These are phyloP conservation scores for Nakazawaea pomicola DNA, from an alignment of 805 yeast species.

Conservation along the genomic window DNA sequence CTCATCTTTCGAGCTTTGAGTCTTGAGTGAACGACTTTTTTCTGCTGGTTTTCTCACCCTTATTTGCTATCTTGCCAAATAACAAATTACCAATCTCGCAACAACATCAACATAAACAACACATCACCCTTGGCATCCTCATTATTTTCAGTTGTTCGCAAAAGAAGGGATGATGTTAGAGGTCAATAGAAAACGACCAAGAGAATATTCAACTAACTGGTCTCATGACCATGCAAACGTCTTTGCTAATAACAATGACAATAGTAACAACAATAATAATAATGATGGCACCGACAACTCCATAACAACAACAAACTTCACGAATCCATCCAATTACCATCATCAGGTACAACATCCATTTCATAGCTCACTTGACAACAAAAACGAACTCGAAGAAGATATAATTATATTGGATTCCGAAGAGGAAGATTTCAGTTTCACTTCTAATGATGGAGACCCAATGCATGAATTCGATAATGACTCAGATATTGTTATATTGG, in stretches of 20 bases:
- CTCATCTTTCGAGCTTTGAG: too few species aligned
- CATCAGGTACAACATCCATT: conserved; percentile 9
- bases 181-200: conserved; percentile 33
- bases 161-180: conserved; percentile 27
- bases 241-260: conserved; percentile 18
- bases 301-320: background rate
- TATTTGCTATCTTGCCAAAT: too few species aligned
- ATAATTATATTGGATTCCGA: conserved; percentile 37
- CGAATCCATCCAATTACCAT: conserved; percentile 1
- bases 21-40: too few species aligned
- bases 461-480: conserved; percentile 11
- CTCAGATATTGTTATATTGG: conserved; percentile 14
- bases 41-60: too few species aligned
- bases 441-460: conserved; percentile 5
- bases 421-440: conserved; percentile 25
- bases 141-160: too few species aligned
- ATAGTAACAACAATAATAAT: conserved; percentile 5
- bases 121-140: too few species aligned
- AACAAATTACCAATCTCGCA: too few species aligned
- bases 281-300: background rate
- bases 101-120: too few species aligned
- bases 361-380: conserved; percentile 14
- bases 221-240: conserved; percentile 13
- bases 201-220: conserved; percentile 18
- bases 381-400: too few species aligned